phyloP scores from a whole-genome alignment of 2,329 filamentous ascomycete species.

The Trichoderma brevicompactum region DNA sequence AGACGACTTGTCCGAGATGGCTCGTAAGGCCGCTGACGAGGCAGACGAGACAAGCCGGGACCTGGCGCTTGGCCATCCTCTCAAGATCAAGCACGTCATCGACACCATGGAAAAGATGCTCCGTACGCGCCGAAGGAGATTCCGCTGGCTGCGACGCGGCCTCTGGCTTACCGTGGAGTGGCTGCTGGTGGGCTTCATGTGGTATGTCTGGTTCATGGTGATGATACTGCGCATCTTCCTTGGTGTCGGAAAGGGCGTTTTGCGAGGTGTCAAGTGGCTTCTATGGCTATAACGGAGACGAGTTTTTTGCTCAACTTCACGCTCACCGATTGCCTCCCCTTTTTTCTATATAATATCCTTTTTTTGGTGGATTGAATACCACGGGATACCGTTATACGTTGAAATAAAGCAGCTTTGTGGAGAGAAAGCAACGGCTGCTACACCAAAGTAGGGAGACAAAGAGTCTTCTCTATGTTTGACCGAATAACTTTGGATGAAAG shows the following conservation, averaged over 20 bases:
- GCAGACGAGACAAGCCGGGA: constrained; percentile 79
- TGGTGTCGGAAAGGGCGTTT: constrained; percentile 63
- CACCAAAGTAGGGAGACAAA: too few relatives aligned
- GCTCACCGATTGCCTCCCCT: background rate
- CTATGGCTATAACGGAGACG: constrained; percentile 67
- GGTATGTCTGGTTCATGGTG: constrained; percentile 91
- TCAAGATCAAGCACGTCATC: constrained; percentile 78
- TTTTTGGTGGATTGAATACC: background rate
- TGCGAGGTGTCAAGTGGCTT: constrained; percentile 73
- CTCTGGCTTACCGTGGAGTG: constrained; percentile 87
- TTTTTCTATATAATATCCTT: constrained; percentile 1
- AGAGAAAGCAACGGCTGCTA: too few relatives aligned
- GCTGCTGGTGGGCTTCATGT: constrained; percentile 85
- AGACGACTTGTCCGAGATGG: constrained; percentile 61
- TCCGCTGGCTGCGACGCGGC: constrained; percentile 74
- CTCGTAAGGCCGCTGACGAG: constrained; percentile 72
- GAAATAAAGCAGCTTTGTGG: background rate
- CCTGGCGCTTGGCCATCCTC: constrained; percentile 74
- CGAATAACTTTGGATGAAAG: background rate
- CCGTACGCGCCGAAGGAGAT: constrained; percentile 66
- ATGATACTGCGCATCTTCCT: constrained; percentile 71
- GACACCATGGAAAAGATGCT: constrained; percentile 80
- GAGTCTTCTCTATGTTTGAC: too few relatives aligned
- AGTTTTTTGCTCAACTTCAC: background rate
- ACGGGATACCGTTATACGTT: background rate